Percentiles rank a stretch among this genome's conserved stretches.
phyloP scores from a whole-genome alignment of 495 filamentous ascomycete genomes.

The Xylaria intraflava region DNA sequence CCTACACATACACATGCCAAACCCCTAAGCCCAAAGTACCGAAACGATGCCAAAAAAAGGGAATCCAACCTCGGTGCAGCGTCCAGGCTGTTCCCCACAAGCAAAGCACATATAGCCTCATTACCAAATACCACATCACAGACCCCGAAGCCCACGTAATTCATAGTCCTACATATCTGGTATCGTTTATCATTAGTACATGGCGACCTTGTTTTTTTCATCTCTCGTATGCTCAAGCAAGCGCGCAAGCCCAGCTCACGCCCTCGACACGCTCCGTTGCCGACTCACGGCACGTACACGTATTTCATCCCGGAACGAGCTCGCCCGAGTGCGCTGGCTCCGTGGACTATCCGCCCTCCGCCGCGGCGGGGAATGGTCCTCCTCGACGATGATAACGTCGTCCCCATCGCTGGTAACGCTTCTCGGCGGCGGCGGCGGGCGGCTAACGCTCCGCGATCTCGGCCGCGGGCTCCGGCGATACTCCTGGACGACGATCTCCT shows the following conservation, averaged over 20 bases:
- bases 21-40: too few relatives aligned
- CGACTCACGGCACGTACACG: slow-evolving; percentile 27
- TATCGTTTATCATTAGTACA: background rate
- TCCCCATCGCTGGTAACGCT: slow-evolving; percentile 22
- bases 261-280: slow-evolving; percentile 20
- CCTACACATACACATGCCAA: too few relatives aligned
- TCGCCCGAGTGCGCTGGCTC: slow-evolving; percentile 23
- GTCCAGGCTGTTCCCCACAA: too few relatives aligned
- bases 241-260: slow-evolving; percentile 1
- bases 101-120: too few relatives aligned
- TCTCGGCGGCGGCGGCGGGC: slow-evolving; percentile 6
- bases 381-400: slow-evolving; percentile 44
- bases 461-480: slow-evolving; percentile 14
- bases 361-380: slow-evolving; percentile 29
- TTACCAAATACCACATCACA: too few relatives aligned
- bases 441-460: slow-evolving; percentile 13
- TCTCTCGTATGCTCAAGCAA: background rate
- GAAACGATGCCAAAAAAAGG: too few relatives aligned
- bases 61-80: too few relatives aligned
- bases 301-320: slow-evolving; percentile 27
- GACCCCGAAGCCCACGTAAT: too few relatives aligned
- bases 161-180: background rate
- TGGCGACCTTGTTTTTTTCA: background rate
- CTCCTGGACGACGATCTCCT: slow-evolving; percentile 35
- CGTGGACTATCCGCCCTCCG: slow-evolving; percentile 22